Conservation (phyloP, 805 yeast species). For the Spathaspora arborariae region DNA sequence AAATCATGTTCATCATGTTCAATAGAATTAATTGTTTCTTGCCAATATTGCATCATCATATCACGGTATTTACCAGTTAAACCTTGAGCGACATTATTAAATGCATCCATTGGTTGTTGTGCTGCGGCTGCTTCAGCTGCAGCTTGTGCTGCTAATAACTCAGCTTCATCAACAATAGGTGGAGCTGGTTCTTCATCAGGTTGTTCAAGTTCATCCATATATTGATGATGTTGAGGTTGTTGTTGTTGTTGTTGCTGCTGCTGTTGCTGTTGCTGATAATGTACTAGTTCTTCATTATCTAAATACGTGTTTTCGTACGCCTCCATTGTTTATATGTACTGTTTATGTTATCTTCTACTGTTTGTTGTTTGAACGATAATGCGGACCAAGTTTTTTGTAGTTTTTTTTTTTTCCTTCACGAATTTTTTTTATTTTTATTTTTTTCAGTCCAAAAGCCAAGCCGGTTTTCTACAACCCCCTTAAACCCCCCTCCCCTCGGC, state of each 20-base stretch:
- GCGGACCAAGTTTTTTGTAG: background rate
- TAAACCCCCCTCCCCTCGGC: background rate
- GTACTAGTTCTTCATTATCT: constrained; percentile 6
- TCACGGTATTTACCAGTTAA: constrained; percentile 76
- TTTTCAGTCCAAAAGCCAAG: background rate
- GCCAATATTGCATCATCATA: constrained; percentile 96
- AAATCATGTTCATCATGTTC: constrained; percentile 88
- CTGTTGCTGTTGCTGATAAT: constrained; percentile 5
- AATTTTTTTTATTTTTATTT: background rate
- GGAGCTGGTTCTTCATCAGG: constrained; percentile 1
- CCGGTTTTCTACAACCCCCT: background rate
- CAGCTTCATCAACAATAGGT: constrained; percentile 37
- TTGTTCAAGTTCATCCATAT: constrained; percentile 2
- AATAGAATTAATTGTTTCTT: constrained; percentile 85
- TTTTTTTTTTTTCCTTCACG: background rate
- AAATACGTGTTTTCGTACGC: constrained; percentile 4
- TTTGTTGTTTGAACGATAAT: background rate
- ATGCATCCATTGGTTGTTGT: constrained; percentile 57
- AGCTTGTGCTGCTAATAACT: constrained; percentile 41
- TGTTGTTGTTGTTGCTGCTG: constrained; percentile 5
- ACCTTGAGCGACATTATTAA: constrained; percentile 91
- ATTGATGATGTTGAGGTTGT: constrained; percentile 1
- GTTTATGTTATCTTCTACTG: background rate
- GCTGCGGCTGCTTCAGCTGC: constrained; percentile 46
- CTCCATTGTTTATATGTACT: constrained; percentile 1